Conservation (phyloP, 371 early-diverging fungal species). For the Mucor velutinosus region DNA sequence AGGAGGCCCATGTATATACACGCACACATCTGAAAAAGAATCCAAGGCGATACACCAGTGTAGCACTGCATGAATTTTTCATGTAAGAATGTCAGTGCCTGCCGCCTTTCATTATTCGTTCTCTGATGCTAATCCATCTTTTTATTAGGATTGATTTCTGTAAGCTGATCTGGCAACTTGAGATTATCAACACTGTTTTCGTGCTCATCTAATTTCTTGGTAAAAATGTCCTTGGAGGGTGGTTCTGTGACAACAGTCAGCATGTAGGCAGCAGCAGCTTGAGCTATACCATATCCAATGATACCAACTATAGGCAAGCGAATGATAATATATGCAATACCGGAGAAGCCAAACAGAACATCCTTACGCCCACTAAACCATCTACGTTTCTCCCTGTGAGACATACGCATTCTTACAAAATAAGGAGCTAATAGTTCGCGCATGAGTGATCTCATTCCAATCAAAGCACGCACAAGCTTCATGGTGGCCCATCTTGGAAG, state of each 20-base stretch:
- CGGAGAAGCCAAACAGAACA: conserved; percentile 64
- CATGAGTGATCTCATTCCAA: conserved; percentile 63
- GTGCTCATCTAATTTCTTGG: neutral
- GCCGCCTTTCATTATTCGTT: neutral
- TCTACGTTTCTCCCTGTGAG: conserved; percentile 48
- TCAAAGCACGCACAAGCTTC: conserved; percentile 54
- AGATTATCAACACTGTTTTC: conserved; percentile 7
- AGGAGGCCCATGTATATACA: neutral
- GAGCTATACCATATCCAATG: conserved; percentile 58
- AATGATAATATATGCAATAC: conserved; percentile 57
- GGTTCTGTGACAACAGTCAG: conserved; percentile 58
- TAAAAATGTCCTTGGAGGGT: conserved; percentile 23
- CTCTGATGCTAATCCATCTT: neutral
- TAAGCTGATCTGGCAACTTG: neutral
- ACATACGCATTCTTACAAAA: conserved; percentile 61
- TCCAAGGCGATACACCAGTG: neutral
- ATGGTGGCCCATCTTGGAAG: conserved; percentile 46
- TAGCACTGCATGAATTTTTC: neutral
- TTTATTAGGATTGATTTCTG: neutral
- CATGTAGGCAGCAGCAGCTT: conserved; percentile 62
- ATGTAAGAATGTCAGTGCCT: neutral
- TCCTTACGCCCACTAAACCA: conserved; percentile 69
- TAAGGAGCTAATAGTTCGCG: conserved; percentile 70
- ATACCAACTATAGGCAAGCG: conserved; percentile 58
- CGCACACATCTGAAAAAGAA: neutral